Base-by-base conservation (phyloP, 352 stramenopile genomes). In the Hyaloperonospora brassicae region DNA sequence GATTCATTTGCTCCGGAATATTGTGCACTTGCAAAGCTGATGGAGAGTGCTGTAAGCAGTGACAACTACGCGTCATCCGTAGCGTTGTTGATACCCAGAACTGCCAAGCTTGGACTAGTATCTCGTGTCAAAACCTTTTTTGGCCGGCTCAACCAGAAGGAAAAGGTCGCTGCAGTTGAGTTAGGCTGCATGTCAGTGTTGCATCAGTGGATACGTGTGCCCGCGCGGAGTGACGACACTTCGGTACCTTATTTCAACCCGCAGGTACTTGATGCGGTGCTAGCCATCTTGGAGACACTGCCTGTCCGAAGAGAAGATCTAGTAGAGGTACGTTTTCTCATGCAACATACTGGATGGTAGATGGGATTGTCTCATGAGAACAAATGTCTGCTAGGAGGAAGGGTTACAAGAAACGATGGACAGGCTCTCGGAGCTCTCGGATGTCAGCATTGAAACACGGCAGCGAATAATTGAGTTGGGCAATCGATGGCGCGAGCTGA, bases 11-110 rank as follows among this genome's bases (percentile, higher is more conserved):
- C 65, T 7, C 52, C 52, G 4, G 70, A 87, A 24, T 90, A 81
- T 50, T 73, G 72, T 23, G 75, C 74, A 25, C 55, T 93, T 17
- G 69, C 68, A 3, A 80, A 87, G 35, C 57, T 78, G 14, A 93
- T 93, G 83, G 23, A 66, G 6, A 68, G 86, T 48, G 83, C 83
- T 1, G 77, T 73, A 1, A 80, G 61, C 24, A 73, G 73, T 52
- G 83, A 93, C 55, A 76, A 87, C 44, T 91, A 91, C 50, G 80
- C 83, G 10, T 90, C 77, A 12, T 88, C 76, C 0, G 80, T 89
- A 12, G 64, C 82, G 14, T 49, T 90, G 24, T 69, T 70, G 17
- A 90, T 90, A 41, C 77, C 83, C 2, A 93, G 91, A 41, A 91
- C 80, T 0, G 77, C 73, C 13, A 84, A 82, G 35, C 48, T 93